Base-by-base conservation (phyloP, 192 early-diverging fungal genomes). In the Mortierella antarctica region DNA sequence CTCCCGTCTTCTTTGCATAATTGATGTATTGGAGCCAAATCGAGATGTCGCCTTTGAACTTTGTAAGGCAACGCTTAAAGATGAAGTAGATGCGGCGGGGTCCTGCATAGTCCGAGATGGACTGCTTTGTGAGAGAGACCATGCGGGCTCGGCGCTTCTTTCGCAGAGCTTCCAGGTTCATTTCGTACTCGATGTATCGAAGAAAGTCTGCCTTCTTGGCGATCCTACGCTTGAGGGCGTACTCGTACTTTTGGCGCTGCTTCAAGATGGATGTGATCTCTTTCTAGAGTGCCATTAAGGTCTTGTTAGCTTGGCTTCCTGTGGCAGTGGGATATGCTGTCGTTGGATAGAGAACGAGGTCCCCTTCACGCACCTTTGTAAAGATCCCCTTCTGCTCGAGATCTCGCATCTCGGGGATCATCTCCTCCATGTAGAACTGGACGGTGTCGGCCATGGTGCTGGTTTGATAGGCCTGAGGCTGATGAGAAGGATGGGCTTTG, bases 21-120 rank as follows among this genome's bases (percentile, higher is more conserved):
- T 93, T 94, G 78, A 98, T 92, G 75, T 95, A 99, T 84, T 97
- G 95, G 51, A 94, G 58, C 98, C 98, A 99, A 71, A 99, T 73
- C 39, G 78, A 72, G 17, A 93, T 70, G 69, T 97, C 96, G 23
- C 93, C 92, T 5, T 85, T 73, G 74, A 96, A 98, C 70, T 93
- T 91, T 21, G 80, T 88, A 18, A 97, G 82, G 31, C 91, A 88
- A 44, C 95, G 88, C 64, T 92, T 88, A 80, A 93, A 99, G 31
- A 99, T 85, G 56, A 86, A 83, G 67, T 93, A 91, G 62, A 98
- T 92, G 2, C 96, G 88, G 51, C 89, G 84, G 7, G 82, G 81
- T 45, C 94, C 92, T 46, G 92, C 89, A 77, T 93, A 92, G 70
- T 97, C 95, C 56, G 90, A 90, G 31, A 95, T 73, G 23, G 94